Conservation (phyloP, 306 rosid genomes). For the Datisca glomerata region DNA sequence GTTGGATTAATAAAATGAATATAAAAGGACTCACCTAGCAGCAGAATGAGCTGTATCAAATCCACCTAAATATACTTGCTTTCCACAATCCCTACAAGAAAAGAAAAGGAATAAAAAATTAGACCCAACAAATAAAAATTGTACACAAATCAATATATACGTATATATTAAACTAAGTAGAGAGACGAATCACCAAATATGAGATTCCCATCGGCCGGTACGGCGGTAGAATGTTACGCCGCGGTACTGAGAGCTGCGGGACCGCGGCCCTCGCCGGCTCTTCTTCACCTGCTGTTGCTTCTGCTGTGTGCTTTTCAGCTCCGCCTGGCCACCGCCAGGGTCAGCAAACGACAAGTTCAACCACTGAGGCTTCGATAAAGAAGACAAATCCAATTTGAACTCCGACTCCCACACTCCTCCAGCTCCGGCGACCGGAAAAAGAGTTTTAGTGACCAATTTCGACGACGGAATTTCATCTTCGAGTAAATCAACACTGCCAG, state of each 20-base stretch:
- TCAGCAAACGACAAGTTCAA: conserved; percentile 30
- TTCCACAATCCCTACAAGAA: conserved; percentile 44
- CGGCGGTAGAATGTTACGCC: conserved; percentile 48
- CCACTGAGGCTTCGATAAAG: conserved; percentile 27
- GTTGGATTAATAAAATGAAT: not conserved
- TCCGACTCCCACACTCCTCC: conserved; percentile 10
- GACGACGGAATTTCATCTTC: conserved; percentile 1
- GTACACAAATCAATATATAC: not conserved
- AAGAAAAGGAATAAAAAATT: not conserved
- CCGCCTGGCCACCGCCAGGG: conserved; percentile 10
- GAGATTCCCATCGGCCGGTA: conserved; percentile 66
- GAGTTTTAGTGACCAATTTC: conserved; percentile 15
- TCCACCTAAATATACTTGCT: conserved; percentile 55
- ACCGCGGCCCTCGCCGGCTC: conserved; percentile 38
- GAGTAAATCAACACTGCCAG: not conserved
- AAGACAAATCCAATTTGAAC: conserved; percentile 4
- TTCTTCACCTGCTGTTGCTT: conserved; percentile 21
- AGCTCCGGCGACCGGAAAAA: conserved; percentile 18
- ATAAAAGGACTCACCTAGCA: conserved; percentile 21
- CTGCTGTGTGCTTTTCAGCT: conserved; percentile 20
- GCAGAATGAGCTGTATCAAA: conserved; percentile 52
- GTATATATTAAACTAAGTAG: not conserved
- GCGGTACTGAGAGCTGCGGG: conserved; percentile 49
- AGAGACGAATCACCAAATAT: conserved; percentile 32
- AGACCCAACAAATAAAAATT: not conserved